Evolutionary conservation across 1,284 basidiomycete genomes (phyloP).

Genomic region (Caloboletus inedulis): DNA sequence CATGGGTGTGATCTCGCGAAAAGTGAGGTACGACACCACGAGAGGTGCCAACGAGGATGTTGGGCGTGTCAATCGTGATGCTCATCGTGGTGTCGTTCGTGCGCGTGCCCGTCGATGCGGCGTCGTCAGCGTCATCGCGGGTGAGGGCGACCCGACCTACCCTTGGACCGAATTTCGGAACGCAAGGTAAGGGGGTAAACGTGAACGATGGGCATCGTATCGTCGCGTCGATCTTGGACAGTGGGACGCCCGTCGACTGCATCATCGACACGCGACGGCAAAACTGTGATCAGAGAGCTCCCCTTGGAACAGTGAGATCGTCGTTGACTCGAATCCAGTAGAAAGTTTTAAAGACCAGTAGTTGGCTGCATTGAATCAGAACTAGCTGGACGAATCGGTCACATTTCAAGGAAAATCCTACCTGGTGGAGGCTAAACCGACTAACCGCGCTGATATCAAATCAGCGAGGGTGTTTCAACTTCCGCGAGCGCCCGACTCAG

Average conservation of each 20-base stretch:
- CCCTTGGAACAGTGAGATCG: not conserved
- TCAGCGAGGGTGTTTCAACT: slow-evolving; percentile 2
- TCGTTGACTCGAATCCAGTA: not conserved
- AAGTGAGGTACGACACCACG: slow-evolving; percentile 74
- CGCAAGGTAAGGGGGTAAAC: slow-evolving; percentile 13
- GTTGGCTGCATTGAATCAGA: not conserved
- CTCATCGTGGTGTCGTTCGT: not conserved
- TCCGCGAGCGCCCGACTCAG: slow-evolving; percentile 13
- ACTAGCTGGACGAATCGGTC: not conserved
- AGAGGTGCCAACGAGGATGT: slow-evolving; percentile 58
- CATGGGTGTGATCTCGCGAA: slow-evolving; percentile 56
- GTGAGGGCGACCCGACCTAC: slow-evolving; percentile 20
- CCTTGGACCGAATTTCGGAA: slow-evolving; percentile 26
- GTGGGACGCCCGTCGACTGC: not conserved
- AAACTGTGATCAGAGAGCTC: not conserved
- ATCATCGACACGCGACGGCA: slow-evolving; percentile 5
- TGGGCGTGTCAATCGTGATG: slow-evolving; percentile 55
- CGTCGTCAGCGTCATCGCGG: slow-evolving; percentile 3
- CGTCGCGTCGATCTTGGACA: not conserved
- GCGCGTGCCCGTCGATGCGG: not conserved
- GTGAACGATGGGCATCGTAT: slow-evolving; percentile 15
- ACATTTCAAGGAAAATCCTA: not conserved
- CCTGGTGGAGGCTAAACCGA: no score
- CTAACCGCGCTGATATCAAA: slow-evolving; percentile 12
- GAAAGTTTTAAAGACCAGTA: not conserved